These are phyloP conservation scores for Colletotrichum nymphaeae DNA, from an alignment of 2,329 filamentous ascomycete species.

Conservation along the genomic window DNA sequence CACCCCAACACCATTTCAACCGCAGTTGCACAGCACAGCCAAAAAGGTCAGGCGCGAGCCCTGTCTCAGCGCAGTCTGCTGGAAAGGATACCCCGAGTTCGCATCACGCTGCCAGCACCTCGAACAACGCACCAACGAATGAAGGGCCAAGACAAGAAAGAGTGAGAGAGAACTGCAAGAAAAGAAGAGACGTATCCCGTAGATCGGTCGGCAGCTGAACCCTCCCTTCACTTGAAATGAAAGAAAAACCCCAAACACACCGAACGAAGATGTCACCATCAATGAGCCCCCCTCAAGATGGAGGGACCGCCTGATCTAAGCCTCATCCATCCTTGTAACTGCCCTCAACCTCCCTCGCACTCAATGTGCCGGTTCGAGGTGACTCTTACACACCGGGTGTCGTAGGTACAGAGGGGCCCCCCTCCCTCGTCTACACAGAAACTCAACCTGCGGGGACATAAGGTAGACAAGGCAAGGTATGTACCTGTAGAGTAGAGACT, in stretches of 20 bases:
- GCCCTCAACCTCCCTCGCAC: background rate
- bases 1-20: background rate
- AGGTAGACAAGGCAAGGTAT: too few species aligned
- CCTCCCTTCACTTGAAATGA: too few species aligned
- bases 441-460: background rate
- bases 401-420: background rate
- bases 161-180: background rate
- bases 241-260: constrained; percentile 1
- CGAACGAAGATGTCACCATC: background rate
- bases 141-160: background rate
- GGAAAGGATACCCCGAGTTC: constrained; percentile 29
- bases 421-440: background rate
- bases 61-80: constrained; percentile 19
- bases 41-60: constrained; percentile 23
- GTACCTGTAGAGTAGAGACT: too few species aligned
- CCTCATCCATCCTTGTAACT: constrained; percentile 18
- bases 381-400: constrained; percentile 7
- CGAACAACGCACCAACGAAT: background rate
- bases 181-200: background rate
- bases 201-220: constrained; percentile 7
- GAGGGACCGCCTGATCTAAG: constrained; percentile 28
- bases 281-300: background rate
- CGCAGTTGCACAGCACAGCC: background rate
- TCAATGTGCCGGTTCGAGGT: background rate
- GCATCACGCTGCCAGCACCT: constrained; percentile 16